Conservation (phyloP, 1,139 yeast genomes). For the Suhomyces taliae region DNA sequence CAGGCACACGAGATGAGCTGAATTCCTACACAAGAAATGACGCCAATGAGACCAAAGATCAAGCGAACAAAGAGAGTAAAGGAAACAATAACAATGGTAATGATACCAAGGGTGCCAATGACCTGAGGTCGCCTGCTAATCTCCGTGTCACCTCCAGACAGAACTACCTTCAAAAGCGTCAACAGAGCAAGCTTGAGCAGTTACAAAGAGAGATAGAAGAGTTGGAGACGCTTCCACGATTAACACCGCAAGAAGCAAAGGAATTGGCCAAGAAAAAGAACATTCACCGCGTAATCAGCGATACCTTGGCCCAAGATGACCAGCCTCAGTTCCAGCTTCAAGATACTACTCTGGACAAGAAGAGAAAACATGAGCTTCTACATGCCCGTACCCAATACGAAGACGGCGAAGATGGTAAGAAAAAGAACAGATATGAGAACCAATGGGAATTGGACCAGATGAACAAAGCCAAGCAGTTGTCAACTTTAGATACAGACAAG, state of each 20-base stretch:
- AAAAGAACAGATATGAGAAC: constrained; percentile 33
- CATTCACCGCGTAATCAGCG: constrained; percentile 34
- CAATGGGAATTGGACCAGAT: constrained; percentile 70
- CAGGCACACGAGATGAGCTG: too few species aligned
- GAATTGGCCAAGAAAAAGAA: constrained; percentile 53
- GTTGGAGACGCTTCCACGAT: constrained; percentile 48
- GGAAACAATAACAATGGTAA: not conserved
- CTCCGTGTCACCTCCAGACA: constrained; percentile 17
- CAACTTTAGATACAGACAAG: constrained; percentile 39
- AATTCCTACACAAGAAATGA: constrained; percentile 3
- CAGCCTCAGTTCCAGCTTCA: constrained; percentile 5
- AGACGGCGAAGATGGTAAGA: constrained; percentile 17
- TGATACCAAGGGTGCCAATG: not conserved
- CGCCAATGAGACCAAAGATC: not conserved
- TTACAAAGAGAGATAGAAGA: constrained; percentile 23
- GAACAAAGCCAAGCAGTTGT: constrained; percentile 41
- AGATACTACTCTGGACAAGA: constrained; percentile 35
- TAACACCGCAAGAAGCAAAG: constrained; percentile 49
- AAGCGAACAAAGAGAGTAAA: not conserved
- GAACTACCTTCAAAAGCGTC: constrained; percentile 35
- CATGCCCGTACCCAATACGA: constrained; percentile 32
- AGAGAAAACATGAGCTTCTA: constrained; percentile 44
- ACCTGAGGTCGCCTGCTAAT: not conserved
- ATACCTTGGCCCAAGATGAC: constrained; percentile 5
- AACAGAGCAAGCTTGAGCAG: constrained; percentile 22